phyloP scores from a whole-genome alignment of 1,139 yeast genomes.

The Yamadazyma oceani region DNA sequence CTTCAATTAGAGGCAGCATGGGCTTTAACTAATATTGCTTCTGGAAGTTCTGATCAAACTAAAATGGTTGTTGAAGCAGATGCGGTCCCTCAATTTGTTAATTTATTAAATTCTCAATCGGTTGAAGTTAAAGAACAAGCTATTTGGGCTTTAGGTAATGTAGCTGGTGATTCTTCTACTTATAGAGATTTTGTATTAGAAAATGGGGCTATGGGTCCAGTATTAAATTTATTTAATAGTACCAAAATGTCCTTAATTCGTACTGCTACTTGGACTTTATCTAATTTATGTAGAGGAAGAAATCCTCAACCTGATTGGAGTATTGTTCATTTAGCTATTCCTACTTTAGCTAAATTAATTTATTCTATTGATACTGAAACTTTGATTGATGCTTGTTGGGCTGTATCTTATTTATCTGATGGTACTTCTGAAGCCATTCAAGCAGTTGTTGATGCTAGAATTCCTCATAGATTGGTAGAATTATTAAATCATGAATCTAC shows the following conservation, averaged over 20 bases:
- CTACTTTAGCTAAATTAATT: constrained; percentile 87
- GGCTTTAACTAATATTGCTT: constrained; percentile 97
- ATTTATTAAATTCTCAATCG: constrained; percentile 75
- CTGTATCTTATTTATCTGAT: constrained; percentile 90
- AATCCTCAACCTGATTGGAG: constrained; percentile 96
- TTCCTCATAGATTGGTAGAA: constrained; percentile 92
- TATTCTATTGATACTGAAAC: constrained; percentile 92
- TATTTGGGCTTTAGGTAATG: constrained; percentile 98
- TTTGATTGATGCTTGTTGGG: constrained; percentile 98
- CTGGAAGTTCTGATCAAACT: constrained; percentile 92
- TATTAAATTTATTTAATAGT: constrained; percentile 72
- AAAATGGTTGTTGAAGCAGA: constrained; percentile 87
- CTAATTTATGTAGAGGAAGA: constrained; percentile 95
- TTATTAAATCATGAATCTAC: constrained; percentile 80
- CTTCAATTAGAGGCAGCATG: constrained; percentile 98
- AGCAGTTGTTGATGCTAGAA: constrained; percentile 95
- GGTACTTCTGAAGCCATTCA: constrained; percentile 93
- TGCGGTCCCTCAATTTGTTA: constrained; percentile 90
- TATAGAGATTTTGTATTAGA: constrained; percentile 86
- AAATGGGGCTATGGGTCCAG: constrained; percentile 88
- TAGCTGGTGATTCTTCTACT: constrained; percentile 92
- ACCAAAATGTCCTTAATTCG: constrained; percentile 86
- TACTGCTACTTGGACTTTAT: constrained; percentile 97
- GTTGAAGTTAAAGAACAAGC: constrained; percentile 97
- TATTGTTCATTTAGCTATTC: constrained; percentile 81